Evolutionary conservation across 2,329 filamentous ascomycete species (phyloP).

Genomic region (Byssochlamys sp.): DNA sequence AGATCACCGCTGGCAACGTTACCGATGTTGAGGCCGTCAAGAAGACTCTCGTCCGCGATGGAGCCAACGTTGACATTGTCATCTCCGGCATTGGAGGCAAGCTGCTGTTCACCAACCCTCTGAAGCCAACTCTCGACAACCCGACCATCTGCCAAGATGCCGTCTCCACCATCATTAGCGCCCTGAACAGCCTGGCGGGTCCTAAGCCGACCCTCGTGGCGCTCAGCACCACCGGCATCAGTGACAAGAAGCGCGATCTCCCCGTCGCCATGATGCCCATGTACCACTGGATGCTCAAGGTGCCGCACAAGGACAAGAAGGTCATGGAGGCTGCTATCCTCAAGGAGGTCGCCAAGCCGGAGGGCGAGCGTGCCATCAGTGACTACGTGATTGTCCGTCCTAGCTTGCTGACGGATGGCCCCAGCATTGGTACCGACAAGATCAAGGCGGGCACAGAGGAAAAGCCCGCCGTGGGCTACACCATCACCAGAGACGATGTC

Average conservation of each 20-base stretch:
- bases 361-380: conserved; percentile 10
- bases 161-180: conserved; percentile 17
- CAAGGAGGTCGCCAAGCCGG: conserved; percentile 11
- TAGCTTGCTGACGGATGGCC: conserved; percentile 17
- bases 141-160: conserved; percentile 25
- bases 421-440: conserved; percentile 12
- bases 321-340: conserved; percentile 13
- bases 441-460: conserved; percentile 16
- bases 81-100: conserved; percentile 40
- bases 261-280: conserved; percentile 20
- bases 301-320: conserved; percentile 16
- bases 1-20: conserved; percentile 39
- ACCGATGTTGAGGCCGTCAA: conserved; percentile 34
- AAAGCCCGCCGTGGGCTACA: conserved; percentile 18
- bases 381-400: conserved; percentile 16
- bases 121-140: conserved; percentile 23
- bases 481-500: conserved; percentile 20
- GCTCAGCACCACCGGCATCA: conserved; percentile 26
- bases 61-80: conserved; percentile 32
- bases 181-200: conserved; percentile 1
- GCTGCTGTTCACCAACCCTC: conserved; percentile 15
- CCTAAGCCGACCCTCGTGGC: conserved; percentile 17
- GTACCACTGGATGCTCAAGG: conserved; percentile 14
- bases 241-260: conserved; percentile 18
- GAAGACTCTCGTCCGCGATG: conserved; percentile 19